Evolutionary conservation across 768 basidiomycete genomes (phyloP), one percentile per base, ranked within the genome.

Genomic region (Phanerochaete carnosa): DNA sequence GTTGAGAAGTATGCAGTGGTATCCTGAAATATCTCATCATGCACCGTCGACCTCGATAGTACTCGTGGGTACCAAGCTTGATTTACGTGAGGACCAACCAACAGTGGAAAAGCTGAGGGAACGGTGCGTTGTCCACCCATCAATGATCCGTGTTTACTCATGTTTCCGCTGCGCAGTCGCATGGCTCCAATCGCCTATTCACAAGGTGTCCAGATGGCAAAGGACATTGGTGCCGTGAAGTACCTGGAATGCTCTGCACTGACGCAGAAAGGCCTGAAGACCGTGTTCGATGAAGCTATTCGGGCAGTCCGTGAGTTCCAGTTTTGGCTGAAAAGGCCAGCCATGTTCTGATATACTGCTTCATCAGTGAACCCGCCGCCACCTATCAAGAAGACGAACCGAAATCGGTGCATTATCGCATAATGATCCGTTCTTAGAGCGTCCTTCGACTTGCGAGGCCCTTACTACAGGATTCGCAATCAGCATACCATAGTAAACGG

Each of bases 251-350:
- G 95, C 75, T 96, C 94, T 29, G 94, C 95, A 33, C 79, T 96
- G 70, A 98, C 96, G 50, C 97, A 98, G 81, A 97, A 98, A 77
- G 96, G 96, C 16, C 79, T 99, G 72, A 99, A 99, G 85, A 95
- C 90, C 60, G 97, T 99, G 46, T 99, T 99, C 72, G 97, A 98
- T 74, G 97, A 98, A 76, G 97, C 97, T 45, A 98, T 99, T 69
- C 87, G 97, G 57, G 94, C 94, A 58, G 96, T 98, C 67, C 79
- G 92, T 94, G 74, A 85, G 92, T 89, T 57, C 19, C 59, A 15
- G 22, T 30, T 54, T 35, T 5, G 22, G n/a, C 7, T 55, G 25
- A 45, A 5, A 6, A 6, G 11, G 43, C 37, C 37, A 29, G 28
- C 23, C 55, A 16, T 23, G 35, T 39, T 23, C 55, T 57, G 39